Conservation (phyloP, 345 rosid genomes). For the Cardamine occulta region DNA sequence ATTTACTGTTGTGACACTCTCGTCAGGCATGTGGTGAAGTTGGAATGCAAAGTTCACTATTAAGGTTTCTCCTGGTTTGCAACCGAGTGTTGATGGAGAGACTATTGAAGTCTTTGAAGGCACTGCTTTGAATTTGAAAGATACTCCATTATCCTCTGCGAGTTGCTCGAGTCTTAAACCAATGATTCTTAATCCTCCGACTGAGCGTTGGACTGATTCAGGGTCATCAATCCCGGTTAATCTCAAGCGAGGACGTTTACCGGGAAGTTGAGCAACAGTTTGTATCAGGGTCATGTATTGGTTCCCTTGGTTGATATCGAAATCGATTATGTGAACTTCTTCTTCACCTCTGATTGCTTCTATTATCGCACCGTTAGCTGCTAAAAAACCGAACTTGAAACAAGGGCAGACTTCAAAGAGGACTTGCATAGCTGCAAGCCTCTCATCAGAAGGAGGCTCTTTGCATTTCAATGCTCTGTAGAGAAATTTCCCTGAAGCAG, state of each 20-base stretch:
- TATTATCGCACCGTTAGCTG: constrained; percentile 83
- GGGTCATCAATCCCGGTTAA: constrained; percentile 96
- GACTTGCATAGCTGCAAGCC: constrained; percentile 99
- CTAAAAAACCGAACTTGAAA: constrained; percentile 90
- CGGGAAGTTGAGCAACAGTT: constrained; percentile 55
- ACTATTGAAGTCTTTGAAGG: constrained; percentile 74
- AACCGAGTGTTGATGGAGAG: constrained; percentile 69
- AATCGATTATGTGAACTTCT: constrained; percentile 82
- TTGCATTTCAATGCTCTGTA: constrained; percentile 93
- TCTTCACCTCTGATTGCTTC: constrained; percentile 78
- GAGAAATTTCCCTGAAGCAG: constrained; percentile 81
- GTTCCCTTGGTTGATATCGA: constrained; percentile 93
- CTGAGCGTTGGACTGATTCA: constrained; percentile 85
- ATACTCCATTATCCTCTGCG: constrained; percentile 65
- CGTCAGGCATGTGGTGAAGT: constrained; percentile 99
- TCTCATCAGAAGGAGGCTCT: constrained; percentile 92
- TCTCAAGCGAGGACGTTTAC: constrained; percentile 63
- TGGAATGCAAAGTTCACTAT: constrained; percentile 94
- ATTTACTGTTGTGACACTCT: constrained; percentile 90
- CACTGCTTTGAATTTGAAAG: constrained; percentile 73
- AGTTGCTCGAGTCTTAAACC: constrained; percentile 85
- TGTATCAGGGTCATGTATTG: constrained; percentile 90
- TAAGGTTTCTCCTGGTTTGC: constrained; percentile 72
- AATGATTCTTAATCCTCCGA: constrained; percentile 74
- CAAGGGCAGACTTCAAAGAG: constrained; percentile 98